A percentile compares a stretch with the other conserved stretches of the same genome.
These are phyloP conservation scores for Monosporascus sp. DNA, from an alignment of 2,329 filamentous ascomycete genomes.

Conservation along the genomic window DNA sequence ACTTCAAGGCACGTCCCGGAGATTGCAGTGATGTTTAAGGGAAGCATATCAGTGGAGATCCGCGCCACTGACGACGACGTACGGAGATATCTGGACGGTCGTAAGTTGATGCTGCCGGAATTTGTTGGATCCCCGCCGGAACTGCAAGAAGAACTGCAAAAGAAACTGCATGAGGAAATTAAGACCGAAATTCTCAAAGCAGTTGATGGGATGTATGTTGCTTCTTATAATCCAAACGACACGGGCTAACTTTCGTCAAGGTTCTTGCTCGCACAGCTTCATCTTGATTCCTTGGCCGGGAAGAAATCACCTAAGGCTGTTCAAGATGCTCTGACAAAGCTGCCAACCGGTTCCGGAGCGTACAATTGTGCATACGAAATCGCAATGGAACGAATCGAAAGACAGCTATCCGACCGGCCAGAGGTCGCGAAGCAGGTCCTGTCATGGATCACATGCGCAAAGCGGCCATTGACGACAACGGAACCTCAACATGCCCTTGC, in stretches of 20 bases:
- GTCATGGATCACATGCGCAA: conserved; percentile 34
- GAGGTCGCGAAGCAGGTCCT: conserved; percentile 32
- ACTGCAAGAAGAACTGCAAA: conserved; percentile 14
- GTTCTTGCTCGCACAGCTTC: conserved; percentile 33
- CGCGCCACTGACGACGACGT: conserved; percentile 25
- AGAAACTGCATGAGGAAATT: conserved; percentile 15
- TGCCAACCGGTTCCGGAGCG: conserved; percentile 24
- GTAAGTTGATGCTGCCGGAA: conserved; percentile 10
- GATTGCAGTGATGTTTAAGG: conserved; percentile 7
- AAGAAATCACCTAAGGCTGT: conserved; percentile 27
- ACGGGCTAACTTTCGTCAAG: conserved; percentile 15
- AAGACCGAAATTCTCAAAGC: conserved; percentile 10
- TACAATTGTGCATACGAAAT: conserved; percentile 34
- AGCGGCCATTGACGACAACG: conserved; percentile 21
- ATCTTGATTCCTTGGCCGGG: conserved; percentile 26
- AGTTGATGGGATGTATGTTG: conserved; percentile 26
- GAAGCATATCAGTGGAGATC: conserved; percentile 19
- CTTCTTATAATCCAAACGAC: neutral
- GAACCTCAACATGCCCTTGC: conserved; percentile 39
- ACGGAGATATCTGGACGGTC: conserved; percentile 18
- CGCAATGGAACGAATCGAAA: conserved; percentile 35
- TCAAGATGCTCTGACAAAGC: conserved; percentile 18
- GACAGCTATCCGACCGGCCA: conserved; percentile 23
- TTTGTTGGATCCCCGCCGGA: conserved; percentile 7
- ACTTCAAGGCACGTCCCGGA: conserved; percentile 13